These are phyloP conservation scores for Gynandropsis gynandra DNA, from an alignment of 345 rosid species.

Conservation along the genomic window DNA sequence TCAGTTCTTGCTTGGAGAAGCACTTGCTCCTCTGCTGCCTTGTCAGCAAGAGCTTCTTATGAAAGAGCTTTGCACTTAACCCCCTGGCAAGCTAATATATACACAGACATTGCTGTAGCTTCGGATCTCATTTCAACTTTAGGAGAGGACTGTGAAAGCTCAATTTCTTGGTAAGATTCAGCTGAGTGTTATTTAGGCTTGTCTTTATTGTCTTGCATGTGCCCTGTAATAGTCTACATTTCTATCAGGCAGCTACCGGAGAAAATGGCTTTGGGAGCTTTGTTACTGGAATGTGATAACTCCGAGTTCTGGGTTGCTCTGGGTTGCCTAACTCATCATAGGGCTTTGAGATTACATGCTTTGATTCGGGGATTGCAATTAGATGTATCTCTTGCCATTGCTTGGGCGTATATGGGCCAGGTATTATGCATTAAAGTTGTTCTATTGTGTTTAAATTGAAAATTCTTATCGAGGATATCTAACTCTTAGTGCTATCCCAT, in stretches of 20 bases:
- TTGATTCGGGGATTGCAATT: slow-evolving; percentile 82
- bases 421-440: slow-evolving; percentile 29
- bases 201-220: slow-evolving; percentile 16
- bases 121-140: slow-evolving; percentile 59
- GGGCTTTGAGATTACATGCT: slow-evolving; percentile 77
- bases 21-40: slow-evolving; percentile 46
- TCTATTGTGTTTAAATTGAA: background rate
- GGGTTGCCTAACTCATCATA: slow-evolving; percentile 63
- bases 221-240: slow-evolving; percentile 21
- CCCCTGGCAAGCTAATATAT: slow-evolving; percentile 89
- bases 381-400: slow-evolving; percentile 74
- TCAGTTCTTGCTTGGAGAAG: slow-evolving; percentile 70
- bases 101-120: slow-evolving; percentile 64
- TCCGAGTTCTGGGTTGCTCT: slow-evolving; percentile 78
- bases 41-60: slow-evolving; percentile 64
- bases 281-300: slow-evolving; percentile 77
- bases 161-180: slow-evolving; percentile 51
- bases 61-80: slow-evolving; percentile 73
- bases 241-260: slow-evolving; percentile 80
- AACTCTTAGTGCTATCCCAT: too few species aligned
- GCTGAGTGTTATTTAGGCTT: slow-evolving; percentile 14
- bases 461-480: too few species aligned
- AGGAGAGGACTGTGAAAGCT: slow-evolving; percentile 26
- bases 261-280: slow-evolving; percentile 87
- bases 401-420: slow-evolving; percentile 95